phyloP scores from a whole-genome alignment of 257 asterid genomes.

The Datura wrightii region DNA sequence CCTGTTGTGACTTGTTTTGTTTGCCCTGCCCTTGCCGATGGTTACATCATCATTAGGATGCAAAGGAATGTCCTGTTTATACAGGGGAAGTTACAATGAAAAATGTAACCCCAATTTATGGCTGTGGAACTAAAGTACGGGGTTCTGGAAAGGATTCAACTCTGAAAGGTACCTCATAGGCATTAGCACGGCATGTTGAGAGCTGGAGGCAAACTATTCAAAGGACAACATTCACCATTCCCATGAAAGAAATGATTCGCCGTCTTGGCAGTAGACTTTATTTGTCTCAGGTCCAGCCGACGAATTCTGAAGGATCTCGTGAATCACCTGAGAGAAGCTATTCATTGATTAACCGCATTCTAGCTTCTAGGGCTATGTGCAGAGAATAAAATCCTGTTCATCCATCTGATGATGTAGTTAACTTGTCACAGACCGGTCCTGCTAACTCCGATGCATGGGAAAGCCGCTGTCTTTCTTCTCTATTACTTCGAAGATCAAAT shows the following conservation, averaged over 20 bases:
- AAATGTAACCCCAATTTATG: slow-evolving; percentile 80
- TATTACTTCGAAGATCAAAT: slow-evolving; percentile 63
- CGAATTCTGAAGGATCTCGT: slow-evolving; percentile 42
- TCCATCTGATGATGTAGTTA: no score
- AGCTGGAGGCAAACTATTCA: slow-evolving; percentile 83
- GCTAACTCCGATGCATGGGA: slow-evolving; percentile 55
- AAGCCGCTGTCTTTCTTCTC: slow-evolving; percentile 54
- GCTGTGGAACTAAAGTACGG: slow-evolving; percentile 56
- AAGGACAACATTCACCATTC: slow-evolving; percentile 63
- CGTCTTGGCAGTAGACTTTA: slow-evolving; percentile 60
- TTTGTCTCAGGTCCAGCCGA: slow-evolving; percentile 48
- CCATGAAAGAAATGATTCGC: slow-evolving; percentile 81
- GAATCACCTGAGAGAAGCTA: slow-evolving; percentile 75
- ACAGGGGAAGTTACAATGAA: slow-evolving; percentile 84
- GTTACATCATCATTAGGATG: slow-evolving; percentile 84
- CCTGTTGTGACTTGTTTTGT: slow-evolving; percentile 95
- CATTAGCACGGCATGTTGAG: slow-evolving; percentile 70
- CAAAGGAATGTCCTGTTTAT: slow-evolving; percentile 58
- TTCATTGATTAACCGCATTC: slow-evolving; percentile 49
- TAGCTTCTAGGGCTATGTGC: no score
- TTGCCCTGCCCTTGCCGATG: slow-evolving; percentile 94
- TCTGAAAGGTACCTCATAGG: slow-evolving; percentile 59
- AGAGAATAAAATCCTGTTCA: no score
- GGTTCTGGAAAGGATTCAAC: slow-evolving; percentile 53
- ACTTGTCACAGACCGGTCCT: neutral